Conservation (phyloP, 179 eudicot species). For the Beta lomatogona region DNA sequence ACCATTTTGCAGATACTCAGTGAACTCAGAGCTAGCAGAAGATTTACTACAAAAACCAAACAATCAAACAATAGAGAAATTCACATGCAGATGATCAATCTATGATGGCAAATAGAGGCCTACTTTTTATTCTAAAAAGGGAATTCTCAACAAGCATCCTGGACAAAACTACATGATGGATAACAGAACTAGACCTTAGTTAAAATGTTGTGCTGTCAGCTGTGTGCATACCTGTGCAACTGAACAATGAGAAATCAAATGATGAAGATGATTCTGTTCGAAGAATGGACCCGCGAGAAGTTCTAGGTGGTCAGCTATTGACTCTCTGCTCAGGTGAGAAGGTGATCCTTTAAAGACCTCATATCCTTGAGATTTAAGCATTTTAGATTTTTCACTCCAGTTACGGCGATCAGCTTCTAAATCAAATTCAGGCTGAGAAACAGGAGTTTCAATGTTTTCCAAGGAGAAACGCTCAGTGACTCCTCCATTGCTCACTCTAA, state of each 20-base stretch:
- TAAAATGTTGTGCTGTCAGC: conserved; percentile 7
- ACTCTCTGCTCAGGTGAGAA: too few species aligned
- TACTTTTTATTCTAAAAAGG: not conserved
- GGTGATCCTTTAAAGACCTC: too few species aligned
- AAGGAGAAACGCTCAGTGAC: not conserved
- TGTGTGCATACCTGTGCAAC: conserved; percentile 42
- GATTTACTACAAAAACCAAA: not conserved
- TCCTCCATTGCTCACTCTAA: conserved; percentile 15
- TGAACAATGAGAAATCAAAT: conserved; percentile 33
- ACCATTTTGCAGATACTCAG: conserved; percentile 32
- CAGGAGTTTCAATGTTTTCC: conserved; percentile 21
- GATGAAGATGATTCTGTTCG: conserved; percentile 23
- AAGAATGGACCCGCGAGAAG: conserved; percentile 18
- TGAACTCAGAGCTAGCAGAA: not conserved
- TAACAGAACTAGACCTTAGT: not conserved
- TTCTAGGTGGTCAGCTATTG: conserved; percentile 18
- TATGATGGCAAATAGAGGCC: not conserved
- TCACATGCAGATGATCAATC: not conserved
- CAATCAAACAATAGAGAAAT: not conserved
- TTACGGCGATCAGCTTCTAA: conserved; percentile 28
- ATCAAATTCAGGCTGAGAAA: conserved; percentile 9
- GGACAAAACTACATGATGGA: not conserved
- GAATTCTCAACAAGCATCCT: not conserved
- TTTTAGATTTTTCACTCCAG: conserved; percentile 15
- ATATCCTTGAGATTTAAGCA: too few species aligned